These are phyloP conservation scores for Xanthoparmelia taractica DNA, from an alignment of 495 filamentous ascomycete species.

Conservation along the genomic window DNA sequence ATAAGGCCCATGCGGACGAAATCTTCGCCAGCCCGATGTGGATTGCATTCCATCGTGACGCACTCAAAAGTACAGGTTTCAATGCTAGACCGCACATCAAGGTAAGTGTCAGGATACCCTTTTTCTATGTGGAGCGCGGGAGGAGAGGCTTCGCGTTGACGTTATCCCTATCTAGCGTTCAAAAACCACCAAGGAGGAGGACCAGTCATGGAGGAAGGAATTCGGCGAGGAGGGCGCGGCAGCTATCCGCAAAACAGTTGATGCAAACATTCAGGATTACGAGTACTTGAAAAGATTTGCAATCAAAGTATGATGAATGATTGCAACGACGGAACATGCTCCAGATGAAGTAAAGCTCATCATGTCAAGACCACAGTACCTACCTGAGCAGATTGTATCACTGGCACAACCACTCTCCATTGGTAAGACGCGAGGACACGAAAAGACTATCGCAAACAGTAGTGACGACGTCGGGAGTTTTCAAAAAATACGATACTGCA, in stretches of 20 bases:
- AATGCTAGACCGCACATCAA: slow-evolving; percentile 44
- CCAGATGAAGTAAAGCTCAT: too few relatives aligned
- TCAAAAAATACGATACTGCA: too few relatives aligned
- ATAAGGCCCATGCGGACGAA: slow-evolving; percentile 51
- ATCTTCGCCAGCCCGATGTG: slow-evolving; percentile 89
- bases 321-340: too few relatives aligned
- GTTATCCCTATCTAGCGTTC: not conserved
- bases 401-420: too few relatives aligned
- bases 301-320: slow-evolving; percentile 45
- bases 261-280: slow-evolving; percentile 66
- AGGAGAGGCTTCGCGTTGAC: not conserved
- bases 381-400: too few relatives aligned
- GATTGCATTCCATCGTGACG: slow-evolving; percentile 84
- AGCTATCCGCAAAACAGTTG: slow-evolving; percentile 14
- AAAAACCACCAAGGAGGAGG: slow-evolving; percentile 17
- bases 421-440: too few relatives aligned
- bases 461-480: too few relatives aligned
- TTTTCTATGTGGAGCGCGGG: not conserved
- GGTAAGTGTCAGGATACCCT: not conserved
- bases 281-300: slow-evolving; percentile 87
- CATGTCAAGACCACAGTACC: too few relatives aligned
- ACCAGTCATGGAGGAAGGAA: slow-evolving; percentile 10
- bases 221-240: slow-evolving; percentile 17
- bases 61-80: slow-evolving; percentile 66
- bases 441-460: too few relatives aligned